Percentiles rank a stretch among this genome's conserved stretches.
Conservation (phyloP, 768 basidiomycete genomes). For the Hygrophoropsis aurantiaca region DNA sequence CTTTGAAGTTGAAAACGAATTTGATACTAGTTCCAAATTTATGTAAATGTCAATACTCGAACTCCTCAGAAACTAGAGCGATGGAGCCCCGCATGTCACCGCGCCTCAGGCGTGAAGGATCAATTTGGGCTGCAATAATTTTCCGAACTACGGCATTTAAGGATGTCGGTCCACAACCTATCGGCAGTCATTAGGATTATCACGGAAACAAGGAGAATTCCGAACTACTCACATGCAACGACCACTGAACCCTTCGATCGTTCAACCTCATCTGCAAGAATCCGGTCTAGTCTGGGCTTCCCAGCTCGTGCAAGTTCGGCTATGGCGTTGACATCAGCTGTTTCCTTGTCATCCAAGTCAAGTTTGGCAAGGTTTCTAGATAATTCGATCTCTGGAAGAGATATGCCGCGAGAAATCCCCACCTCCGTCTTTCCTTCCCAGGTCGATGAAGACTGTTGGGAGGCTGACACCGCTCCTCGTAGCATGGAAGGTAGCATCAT, state of each 20-base stretch:
- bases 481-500: conserved; percentile 1
- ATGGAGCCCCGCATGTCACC: conserved; percentile 63
- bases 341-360: conserved; percentile 57
- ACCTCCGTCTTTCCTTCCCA: conserved; percentile 8
- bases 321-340: conserved; percentile 55
- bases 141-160: conserved; percentile 71
- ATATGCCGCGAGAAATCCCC: neutral
- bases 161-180: conserved; percentile 73
- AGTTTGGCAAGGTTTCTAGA: conserved; percentile 25
- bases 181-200: neutral
- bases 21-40: too few species aligned
- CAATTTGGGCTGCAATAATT: conserved; percentile 58
- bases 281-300: conserved; percentile 60
- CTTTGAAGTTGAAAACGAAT: too few species aligned
- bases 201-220: conserved; percentile 1
- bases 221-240: conserved; percentile 66
- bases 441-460: neutral
- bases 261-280: conserved; percentile 66
- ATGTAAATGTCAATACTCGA: conserved; percentile 46
- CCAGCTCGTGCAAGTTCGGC: conserved; percentile 66
- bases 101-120: conserved; percentile 47
- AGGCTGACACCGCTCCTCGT: neutral
- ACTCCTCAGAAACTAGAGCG: conserved; percentile 66
- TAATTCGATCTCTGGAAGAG: neutral
- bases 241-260: conserved; percentile 52